Evolutionary conservation across 306 rosid genomes (phyloP).

Genomic region (Herpetospermum pedunculosum): DNA sequence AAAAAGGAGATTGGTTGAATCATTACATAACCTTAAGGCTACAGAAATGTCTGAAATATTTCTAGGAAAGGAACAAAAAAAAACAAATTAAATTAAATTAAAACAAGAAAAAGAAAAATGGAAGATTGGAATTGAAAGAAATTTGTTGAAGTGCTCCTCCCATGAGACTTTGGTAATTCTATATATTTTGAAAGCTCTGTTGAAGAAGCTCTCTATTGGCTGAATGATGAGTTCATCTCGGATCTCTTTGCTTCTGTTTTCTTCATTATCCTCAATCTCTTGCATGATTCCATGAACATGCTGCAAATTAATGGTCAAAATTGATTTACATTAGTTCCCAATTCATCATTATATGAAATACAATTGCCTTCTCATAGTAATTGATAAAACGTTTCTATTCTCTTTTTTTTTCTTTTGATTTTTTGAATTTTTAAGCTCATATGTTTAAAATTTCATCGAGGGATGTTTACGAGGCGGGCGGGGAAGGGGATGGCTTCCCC

Average conservation of each 20-base stretch:
- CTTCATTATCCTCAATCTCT: slow-evolving; percentile 10
- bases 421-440: too few species aligned
- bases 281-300: slow-evolving; percentile 14
- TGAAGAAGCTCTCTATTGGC: background rate
- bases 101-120: background rate
- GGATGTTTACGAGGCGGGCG: too few species aligned
- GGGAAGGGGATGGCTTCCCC: too few species aligned
- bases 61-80: background rate
- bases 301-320: background rate
- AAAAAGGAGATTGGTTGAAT: background rate
- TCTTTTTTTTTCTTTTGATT: too few species aligned
- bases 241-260: slow-evolving; percentile 6
- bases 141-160: background rate
- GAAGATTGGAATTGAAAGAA: background rate
- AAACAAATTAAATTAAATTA: background rate
- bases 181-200: background rate
- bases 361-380: too few species aligned
- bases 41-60: background rate
- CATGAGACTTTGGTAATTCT: background rate
- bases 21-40: background rate
- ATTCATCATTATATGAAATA: background rate
- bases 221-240: background rate
- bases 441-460: too few species aligned
- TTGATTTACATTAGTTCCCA: background rate
- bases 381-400: too few species aligned